Evolutionary conservation across 306 rosid species (phyloP).

Genomic region (Malus fusca): DNA sequence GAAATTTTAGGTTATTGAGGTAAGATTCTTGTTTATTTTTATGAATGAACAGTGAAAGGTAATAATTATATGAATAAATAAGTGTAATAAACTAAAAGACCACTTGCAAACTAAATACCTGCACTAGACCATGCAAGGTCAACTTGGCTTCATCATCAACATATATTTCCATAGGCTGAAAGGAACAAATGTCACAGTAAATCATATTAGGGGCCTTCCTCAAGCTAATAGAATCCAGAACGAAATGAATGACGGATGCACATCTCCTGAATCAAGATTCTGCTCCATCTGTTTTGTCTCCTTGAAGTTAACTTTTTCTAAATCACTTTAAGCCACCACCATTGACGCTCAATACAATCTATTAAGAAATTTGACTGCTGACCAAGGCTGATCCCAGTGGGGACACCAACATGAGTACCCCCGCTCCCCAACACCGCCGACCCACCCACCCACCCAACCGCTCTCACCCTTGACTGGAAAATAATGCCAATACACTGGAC

Average conservation of each 20-base stretch:
- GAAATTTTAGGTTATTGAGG: slow-evolving; percentile 15
- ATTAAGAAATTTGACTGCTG: slow-evolving; percentile 29
- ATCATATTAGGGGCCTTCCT: slow-evolving; percentile 84
- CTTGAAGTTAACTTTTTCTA: slow-evolving; percentile 46
- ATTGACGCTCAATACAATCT: slow-evolving; percentile 31
- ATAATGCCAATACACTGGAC: not conserved
- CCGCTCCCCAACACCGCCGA: slow-evolving; percentile 6
- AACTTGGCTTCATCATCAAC: slow-evolving; percentile 97
- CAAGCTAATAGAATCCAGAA: slow-evolving; percentile 87
- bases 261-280: slow-evolving; percentile 66
- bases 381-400: slow-evolving; percentile 24
- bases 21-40: slow-evolving; percentile 6
- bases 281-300: slow-evolving; percentile 63
- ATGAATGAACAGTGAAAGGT: not conserved
- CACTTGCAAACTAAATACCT: slow-evolving; percentile 36
- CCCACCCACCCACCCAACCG: not conserved
- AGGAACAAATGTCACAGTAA: slow-evolving; percentile 87
- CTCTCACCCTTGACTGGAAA: not conserved
- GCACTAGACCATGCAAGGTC: slow-evolving; percentile 98
- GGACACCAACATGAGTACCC: not conserved
- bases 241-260: slow-evolving; percentile 81
- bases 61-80: slow-evolving; percentile 6
- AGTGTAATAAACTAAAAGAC: not conserved
- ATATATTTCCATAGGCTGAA: slow-evolving; percentile 99
- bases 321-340: slow-evolving; percentile 44